A percentile compares a stretch with the other conserved stretches of the same genome.
Conservation (phyloP, 306 rosid genomes). For the Inga leiocalycina region DNA sequence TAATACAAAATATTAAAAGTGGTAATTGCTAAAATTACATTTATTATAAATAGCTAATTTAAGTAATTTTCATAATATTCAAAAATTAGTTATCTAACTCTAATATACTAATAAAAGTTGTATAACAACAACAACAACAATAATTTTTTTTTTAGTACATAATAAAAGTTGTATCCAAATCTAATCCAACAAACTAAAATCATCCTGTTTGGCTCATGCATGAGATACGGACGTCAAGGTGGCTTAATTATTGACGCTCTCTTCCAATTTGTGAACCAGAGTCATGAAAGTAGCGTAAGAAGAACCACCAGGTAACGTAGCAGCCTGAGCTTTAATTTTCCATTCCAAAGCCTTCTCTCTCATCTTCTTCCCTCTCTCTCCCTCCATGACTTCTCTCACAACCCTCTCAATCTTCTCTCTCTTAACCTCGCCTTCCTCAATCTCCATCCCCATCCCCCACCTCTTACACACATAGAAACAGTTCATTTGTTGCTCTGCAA, state of each 20-base stretch:
- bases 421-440: constrained; percentile 39
- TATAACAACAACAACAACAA: no score
- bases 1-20: no score
- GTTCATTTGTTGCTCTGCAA: constrained; percentile 48
- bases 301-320: constrained; percentile 41
- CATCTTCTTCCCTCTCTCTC: constrained; percentile 40
- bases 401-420: constrained; percentile 44
- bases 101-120: no score
- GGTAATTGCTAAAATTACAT: no score
- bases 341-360: constrained; percentile 35
- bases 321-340: constrained; percentile 41
- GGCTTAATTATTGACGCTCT: neutral
- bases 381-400: constrained; percentile 44
- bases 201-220: no score
- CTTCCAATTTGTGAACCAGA: constrained; percentile 33
- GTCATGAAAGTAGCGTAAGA: constrained; percentile 30
- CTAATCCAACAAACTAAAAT: no score
- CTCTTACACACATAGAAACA: constrained; percentile 39
- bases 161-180: no score
- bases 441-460: constrained; percentile 49
- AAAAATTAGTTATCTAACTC: no score
- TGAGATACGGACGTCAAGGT: no score
- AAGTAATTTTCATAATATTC: no score
- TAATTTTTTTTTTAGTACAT: no score
- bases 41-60: no score